Conservation (phyloP, 1,284 basidiomycete genomes). For the Microbotryum violaceum region DNA sequence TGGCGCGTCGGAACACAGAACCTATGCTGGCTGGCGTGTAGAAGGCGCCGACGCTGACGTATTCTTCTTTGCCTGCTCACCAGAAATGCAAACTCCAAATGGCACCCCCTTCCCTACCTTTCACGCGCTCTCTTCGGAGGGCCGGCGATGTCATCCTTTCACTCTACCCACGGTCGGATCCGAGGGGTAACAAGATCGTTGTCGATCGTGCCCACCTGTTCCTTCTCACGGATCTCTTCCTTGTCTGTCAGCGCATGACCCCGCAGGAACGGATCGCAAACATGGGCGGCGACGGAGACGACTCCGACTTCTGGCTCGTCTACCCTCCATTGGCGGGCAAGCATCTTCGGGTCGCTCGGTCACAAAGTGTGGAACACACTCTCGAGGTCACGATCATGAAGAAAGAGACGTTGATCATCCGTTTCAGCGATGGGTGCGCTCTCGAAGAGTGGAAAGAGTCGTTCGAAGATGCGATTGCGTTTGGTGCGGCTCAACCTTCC, state of each 20-base stretch:
- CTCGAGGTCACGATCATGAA: slow-evolving; percentile 76
- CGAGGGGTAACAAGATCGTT: slow-evolving; percentile 55
- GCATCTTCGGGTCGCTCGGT: slow-evolving; percentile 50
- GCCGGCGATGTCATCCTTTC: slow-evolving; percentile 67
- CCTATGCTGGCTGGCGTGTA: too few species aligned
- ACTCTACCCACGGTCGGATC: slow-evolving; percentile 66
- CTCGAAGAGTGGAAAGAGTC: slow-evolving; percentile 65
- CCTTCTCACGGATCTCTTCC: slow-evolving; percentile 83
- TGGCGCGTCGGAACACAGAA: too few species aligned
- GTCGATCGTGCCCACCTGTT: slow-evolving; percentile 76
- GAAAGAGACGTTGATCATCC: slow-evolving; percentile 70
- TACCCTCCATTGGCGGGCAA: slow-evolving; percentile 96
- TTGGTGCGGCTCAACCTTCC: slow-evolving; percentile 50
- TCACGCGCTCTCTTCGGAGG: slow-evolving; percentile 67
- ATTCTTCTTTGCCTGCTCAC: neutral
- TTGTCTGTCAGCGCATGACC: slow-evolving; percentile 53
- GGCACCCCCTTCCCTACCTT: slow-evolving; percentile 68
- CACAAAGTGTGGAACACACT: slow-evolving; percentile 21
- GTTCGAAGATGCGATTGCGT: slow-evolving; percentile 74
- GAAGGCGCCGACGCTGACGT: neutral
- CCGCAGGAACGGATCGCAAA: slow-evolving; percentile 51
- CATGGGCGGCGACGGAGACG: slow-evolving; percentile 44
- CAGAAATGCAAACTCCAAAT: slow-evolving; percentile 89
- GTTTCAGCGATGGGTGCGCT: slow-evolving; percentile 41
- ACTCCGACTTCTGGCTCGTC: slow-evolving; percentile 79